A percentile compares a stretch with the other conserved stretches of the same genome.
Evolutionary conservation across 768 basidiomycete species (phyloP).

Genomic region (Rhodotorula toruloides): DNA sequence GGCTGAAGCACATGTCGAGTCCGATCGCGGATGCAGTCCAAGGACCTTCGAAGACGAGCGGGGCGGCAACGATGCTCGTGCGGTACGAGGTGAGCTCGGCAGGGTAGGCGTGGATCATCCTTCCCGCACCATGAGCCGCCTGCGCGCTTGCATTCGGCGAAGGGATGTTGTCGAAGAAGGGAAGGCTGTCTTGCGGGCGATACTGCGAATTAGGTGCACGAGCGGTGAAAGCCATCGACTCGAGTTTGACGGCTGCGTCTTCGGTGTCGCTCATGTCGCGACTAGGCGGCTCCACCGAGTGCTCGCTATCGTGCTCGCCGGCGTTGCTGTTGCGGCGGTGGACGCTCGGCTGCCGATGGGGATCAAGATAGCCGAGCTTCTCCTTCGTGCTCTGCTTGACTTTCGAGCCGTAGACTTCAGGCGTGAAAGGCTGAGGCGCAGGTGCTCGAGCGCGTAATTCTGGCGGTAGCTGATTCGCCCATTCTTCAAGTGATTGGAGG

Average conservation of each 20-base stretch:
- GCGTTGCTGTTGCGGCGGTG: neutral
- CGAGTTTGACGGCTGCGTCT: constrained; percentile 32
- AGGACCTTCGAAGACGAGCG: constrained; percentile 22
- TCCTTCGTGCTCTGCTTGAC: constrained; percentile 7
- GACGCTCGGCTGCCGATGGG: too few relatives aligned
- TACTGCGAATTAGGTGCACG: constrained; percentile 10
- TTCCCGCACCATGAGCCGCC: neutral
- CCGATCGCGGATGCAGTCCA: constrained; percentile 11
- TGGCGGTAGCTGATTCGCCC: constrained; percentile 15
- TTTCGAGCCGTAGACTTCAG: constrained; percentile 3
- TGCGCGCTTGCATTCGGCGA: neutral
- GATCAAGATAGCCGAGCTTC: too few relatives aligned
- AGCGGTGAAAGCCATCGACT: constrained; percentile 27
- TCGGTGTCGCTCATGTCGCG: constrained; percentile 19
- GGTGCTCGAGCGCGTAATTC: constrained; percentile 3
- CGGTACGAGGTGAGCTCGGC: constrained; percentile 17
- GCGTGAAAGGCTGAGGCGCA: neutral
- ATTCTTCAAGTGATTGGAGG: constrained; percentile 29
- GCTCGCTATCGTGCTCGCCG: neutral
- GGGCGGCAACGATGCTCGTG: constrained; percentile 22
- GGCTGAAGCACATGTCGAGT: constrained; percentile 7
- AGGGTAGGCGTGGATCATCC: neutral
- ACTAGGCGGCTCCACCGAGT: neutral
- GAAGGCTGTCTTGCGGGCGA: constrained; percentile 19
- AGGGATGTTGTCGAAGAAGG: constrained; percentile 30